Conservation (phyloP, 805 yeast genomes). For the Blastobotrys robertii region DNA sequence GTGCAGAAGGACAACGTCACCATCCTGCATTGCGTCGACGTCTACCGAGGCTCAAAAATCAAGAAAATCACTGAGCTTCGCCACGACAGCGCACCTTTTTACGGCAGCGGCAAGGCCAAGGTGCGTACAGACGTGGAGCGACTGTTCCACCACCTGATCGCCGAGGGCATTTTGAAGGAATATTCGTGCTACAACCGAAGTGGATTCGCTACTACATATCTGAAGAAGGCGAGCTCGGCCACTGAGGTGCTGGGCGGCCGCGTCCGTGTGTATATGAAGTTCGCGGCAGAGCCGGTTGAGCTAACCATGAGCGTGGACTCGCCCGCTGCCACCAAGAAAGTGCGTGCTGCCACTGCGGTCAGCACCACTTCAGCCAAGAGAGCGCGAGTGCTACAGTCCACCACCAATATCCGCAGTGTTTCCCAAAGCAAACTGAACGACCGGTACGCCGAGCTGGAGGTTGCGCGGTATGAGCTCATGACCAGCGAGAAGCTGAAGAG, state of each 20-base stretch:
- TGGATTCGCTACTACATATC: constrained; percentile 32
- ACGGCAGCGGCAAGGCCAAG: constrained; percentile 60
- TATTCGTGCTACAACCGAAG: constrained; percentile 30
- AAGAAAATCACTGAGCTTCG: constrained; percentile 55
- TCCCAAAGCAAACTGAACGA: too few species aligned
- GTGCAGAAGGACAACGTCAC: constrained; percentile 54
- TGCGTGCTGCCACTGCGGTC: too few species aligned
- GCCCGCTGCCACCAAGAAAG: too few species aligned
- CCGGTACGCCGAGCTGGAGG: constrained; percentile 10
- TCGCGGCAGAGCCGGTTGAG: too few species aligned
- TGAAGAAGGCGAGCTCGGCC: constrained; percentile 3
- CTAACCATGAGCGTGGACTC: too few species aligned
- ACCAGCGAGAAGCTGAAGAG: neutral
- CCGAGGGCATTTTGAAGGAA: constrained; percentile 58
- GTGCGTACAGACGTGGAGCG: constrained; percentile 70
- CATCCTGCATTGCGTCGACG: constrained; percentile 69
- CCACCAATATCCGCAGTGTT: too few species aligned
- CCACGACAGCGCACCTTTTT: constrained; percentile 48
- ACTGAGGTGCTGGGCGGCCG: too few species aligned
- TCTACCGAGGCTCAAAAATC: constrained; percentile 61
- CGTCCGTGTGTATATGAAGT: too few species aligned
- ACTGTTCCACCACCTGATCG: constrained; percentile 66
- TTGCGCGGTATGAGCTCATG: constrained; percentile 5
- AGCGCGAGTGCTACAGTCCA: too few species aligned
- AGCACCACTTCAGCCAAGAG: neutral